These are phyloP conservation scores for Monosporascus cannonballus DNA, from an alignment of 2,329 filamentous ascomycete species.

Conservation along the genomic window DNA sequence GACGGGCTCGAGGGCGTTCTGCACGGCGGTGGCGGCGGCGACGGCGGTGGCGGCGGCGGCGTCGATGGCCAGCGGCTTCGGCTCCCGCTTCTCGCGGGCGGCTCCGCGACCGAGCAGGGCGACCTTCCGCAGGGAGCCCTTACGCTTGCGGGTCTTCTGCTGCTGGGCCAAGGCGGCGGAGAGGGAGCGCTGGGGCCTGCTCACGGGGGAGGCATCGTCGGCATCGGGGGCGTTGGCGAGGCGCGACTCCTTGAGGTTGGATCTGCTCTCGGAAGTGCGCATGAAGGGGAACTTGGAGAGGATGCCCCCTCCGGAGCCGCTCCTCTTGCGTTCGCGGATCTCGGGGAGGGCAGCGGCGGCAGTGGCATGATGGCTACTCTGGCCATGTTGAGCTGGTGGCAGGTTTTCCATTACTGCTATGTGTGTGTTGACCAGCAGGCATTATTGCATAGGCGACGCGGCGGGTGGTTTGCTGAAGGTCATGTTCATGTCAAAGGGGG, in stretches of 20 bases:
- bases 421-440: background rate
- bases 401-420: background rate
- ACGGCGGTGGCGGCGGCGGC: constrained; percentile 30
- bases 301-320: constrained; percentile 54
- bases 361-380: constrained; percentile 4
- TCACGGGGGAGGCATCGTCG: constrained; percentile 10
- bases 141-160: constrained; percentile 60
- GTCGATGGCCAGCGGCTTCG: constrained; percentile 38
- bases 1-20: constrained; percentile 3
- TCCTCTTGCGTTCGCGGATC: constrained; percentile 39
- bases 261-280: constrained; percentile 32
- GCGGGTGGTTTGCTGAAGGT: background rate
- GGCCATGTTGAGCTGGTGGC: background rate
- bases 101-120: constrained; percentile 72
- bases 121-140: constrained; percentile 81
- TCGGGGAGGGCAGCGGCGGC: constrained; percentile 18
- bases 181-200: constrained; percentile 23
- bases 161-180: constrained; percentile 30
- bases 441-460: background rate
- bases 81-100: constrained; percentile 53
- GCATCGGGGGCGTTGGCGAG: constrained; percentile 11
- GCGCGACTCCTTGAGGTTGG: constrained; percentile 21
- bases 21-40: constrained; percentile 28
- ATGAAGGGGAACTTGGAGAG: constrained; percentile 67
- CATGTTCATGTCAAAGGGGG: background rate